These are phyloP conservation scores for Syncephalastrum contaminatum DNA, from an alignment of 371 early-diverging fungal genomes.

Conservation along the genomic window DNA sequence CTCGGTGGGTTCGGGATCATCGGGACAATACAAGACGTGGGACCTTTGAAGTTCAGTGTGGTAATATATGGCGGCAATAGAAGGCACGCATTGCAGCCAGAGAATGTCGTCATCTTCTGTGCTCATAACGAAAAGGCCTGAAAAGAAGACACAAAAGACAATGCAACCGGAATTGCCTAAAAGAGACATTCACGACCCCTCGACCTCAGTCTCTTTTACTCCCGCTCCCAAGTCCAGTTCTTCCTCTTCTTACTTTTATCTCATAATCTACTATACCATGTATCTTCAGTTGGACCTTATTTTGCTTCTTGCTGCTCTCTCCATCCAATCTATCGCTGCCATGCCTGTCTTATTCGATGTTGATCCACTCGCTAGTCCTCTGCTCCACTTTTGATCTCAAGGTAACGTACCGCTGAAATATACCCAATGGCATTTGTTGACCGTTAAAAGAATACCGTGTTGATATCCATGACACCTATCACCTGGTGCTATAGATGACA, in stretches of 20 bases:
- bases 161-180: slow-evolving; percentile 1
- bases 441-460: neutral
- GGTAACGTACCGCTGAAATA: neutral
- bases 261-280: too few species aligned
- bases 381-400: slow-evolving; percentile 6
- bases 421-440: slow-evolving; percentile 1
- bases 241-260: too few species aligned
- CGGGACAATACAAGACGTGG: slow-evolving; percentile 19
- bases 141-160: neutral
- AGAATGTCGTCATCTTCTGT: slow-evolving; percentile 7
- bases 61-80: slow-evolving; percentile 15
- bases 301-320: too few species aligned
- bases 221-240: too few species aligned
- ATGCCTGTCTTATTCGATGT: slow-evolving; percentile 5
- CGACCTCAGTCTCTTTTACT: neutral
- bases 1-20: slow-evolving; percentile 2
- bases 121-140: neutral
- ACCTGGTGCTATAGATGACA: neutral
- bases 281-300: too few species aligned
- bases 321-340: too few species aligned
- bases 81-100: slow-evolving; percentile 15
- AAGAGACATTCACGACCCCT: neutral
- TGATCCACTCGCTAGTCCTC: slow-evolving; percentile 8
- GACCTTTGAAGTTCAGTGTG: slow-evolving; percentile 5
- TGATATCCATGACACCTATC: neutral